These are phyloP conservation scores for Colletotrichum graminicola DNA, from an alignment of 2,329 filamentous ascomycete species.

Conservation along the genomic window DNA sequence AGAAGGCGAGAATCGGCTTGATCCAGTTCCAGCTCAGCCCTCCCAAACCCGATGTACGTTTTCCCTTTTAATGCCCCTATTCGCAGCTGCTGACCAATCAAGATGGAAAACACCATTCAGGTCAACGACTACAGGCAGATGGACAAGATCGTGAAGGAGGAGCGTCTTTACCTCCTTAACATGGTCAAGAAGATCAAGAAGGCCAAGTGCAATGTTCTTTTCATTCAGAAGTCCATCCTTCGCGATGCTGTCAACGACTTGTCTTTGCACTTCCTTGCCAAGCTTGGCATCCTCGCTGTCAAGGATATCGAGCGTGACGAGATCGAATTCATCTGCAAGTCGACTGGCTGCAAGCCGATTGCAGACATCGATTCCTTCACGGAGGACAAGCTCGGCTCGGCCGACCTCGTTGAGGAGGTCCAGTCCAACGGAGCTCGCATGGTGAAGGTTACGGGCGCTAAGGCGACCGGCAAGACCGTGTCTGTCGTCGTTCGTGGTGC, in stretches of 20 bases:
- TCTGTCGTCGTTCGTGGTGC: constrained; percentile 95
- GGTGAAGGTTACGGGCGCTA: constrained; percentile 95
- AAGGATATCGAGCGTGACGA: constrained; percentile 99
- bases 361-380: constrained; percentile 98
- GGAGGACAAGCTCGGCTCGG: constrained; percentile 95
- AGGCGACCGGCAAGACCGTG: constrained; percentile 86
- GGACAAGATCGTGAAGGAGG: constrained; percentile 99
- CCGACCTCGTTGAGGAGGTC: constrained; percentile 93
- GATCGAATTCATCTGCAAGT: constrained; percentile 99
- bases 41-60: constrained; percentile 90
- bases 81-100: constrained; percentile 43
- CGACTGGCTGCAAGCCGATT: constrained; percentile 97
- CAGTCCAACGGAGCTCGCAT: constrained; percentile 89
- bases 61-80: constrained; percentile 5
- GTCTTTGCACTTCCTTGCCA: constrained; percentile 96
- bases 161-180: constrained; percentile 96
- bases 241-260: constrained; percentile 98
- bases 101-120: constrained; percentile 99
- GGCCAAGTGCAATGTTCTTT: constrained; percentile 97
- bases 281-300: constrained; percentile 93
- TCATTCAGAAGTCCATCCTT: constrained; percentile 99
- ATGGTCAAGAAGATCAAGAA: constrained; percentile 99
- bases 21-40: constrained; percentile 99
- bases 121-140: constrained; percentile 99
- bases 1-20: constrained; percentile 96